Conservation (phyloP, 1,284 basidiomycete genomes). For the Anthracocystis panici-leucophaei region DNA sequence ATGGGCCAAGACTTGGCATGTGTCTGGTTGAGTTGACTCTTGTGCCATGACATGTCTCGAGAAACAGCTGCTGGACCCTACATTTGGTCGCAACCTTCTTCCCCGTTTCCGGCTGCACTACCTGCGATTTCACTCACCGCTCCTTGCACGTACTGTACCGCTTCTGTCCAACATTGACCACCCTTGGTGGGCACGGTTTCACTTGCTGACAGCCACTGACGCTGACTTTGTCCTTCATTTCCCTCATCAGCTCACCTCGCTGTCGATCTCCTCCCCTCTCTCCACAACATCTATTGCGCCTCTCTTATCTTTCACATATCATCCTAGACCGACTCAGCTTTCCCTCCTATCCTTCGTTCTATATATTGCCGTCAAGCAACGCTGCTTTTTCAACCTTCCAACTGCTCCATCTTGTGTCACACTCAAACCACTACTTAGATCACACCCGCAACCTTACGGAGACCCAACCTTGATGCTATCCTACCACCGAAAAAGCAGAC, state of each 20-base stretch:
- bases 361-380: background rate
- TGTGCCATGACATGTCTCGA: too few relatives aligned
- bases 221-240: background rate
- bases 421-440: background rate
- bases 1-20: too few relatives aligned
- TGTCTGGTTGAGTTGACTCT: too few relatives aligned
- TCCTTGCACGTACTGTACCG: background rate
- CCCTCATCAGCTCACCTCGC: too few relatives aligned
- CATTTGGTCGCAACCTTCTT: slow-evolving; percentile 4
- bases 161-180: slow-evolving; percentile 1
- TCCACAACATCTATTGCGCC: background rate
- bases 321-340: slow-evolving; percentile 1
- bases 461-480: background rate
- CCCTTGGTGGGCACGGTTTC: background rate
- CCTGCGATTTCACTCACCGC: background rate
- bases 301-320: background rate
- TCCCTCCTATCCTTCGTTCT: background rate
- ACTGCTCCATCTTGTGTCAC: slow-evolving; percentile 3
- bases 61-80: slow-evolving; percentile 16
- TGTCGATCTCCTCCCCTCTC: background rate
- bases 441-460: background rate
- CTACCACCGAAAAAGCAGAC: background rate
- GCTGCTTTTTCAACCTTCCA: background rate
- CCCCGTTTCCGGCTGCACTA: background rate
- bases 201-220: background rate